These are phyloP conservation scores for Penicillium sp. DNA, from an alignment of 2,329 filamentous ascomycete species.

Conservation along the genomic window DNA sequence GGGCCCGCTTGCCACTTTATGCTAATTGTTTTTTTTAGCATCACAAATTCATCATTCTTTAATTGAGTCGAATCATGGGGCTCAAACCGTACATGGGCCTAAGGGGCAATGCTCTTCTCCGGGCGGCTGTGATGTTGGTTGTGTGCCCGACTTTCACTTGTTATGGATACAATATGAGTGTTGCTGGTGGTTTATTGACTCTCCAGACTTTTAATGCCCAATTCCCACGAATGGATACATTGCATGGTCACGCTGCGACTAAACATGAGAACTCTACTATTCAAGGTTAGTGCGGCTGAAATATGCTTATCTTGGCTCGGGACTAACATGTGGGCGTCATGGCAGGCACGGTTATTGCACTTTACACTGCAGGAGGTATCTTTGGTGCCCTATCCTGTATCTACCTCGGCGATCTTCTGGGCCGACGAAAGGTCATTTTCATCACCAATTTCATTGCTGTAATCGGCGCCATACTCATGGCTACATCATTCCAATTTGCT, in stretches of 20 bases:
- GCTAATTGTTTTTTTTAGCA: neutral
- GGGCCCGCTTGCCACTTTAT: neutral
- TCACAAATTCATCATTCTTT: neutral
- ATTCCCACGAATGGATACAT: conserved; percentile 53
- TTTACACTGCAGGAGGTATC: conserved; percentile 49
- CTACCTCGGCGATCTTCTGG: conserved; percentile 47
- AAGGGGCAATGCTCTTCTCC: conserved; percentile 21
- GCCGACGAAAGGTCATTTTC: conserved; percentile 48
- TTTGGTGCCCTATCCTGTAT: conserved; percentile 49
- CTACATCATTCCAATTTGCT: conserved; percentile 45
- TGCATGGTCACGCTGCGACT: conserved; percentile 42
- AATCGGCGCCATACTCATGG: conserved; percentile 47
- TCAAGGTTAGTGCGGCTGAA: conserved; percentile 29
- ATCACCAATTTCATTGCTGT: conserved; percentile 41
- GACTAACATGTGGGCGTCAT: neutral
- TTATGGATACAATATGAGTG: conserved; percentile 55
- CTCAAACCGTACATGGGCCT: conserved; percentile 23
- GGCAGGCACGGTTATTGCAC: conserved; percentile 44
- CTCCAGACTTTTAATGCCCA: conserved; percentile 27
- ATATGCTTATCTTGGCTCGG: neutral
- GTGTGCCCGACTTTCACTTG: conserved; percentile 43
- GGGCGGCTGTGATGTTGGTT: conserved; percentile 22
- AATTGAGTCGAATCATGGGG: conserved; percentile 11
- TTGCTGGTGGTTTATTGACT: conserved; percentile 49
- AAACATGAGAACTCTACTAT: conserved; percentile 48